Percentiles rank a stretch among this genome's conserved stretches.
phyloP scores from a whole-genome alignment of 768 basidiomycete genomes.

The Crucibulum laeve region DNA sequence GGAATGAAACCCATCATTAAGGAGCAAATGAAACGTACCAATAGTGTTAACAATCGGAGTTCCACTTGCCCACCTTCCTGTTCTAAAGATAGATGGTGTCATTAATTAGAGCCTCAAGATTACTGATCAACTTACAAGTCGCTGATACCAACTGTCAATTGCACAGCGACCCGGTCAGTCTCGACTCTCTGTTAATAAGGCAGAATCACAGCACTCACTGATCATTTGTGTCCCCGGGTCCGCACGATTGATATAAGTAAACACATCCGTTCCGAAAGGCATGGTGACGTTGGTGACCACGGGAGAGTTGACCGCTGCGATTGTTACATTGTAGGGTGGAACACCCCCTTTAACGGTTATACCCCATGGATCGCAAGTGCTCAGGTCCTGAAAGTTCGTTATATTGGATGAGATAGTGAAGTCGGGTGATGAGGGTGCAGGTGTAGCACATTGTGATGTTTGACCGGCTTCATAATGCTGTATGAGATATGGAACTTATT shows the following conservation, averaged over 20 bases:
- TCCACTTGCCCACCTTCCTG: slow-evolving; percentile 22
- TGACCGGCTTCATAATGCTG: slow-evolving; percentile 19
- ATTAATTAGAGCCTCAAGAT: not conserved
- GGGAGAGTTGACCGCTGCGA: slow-evolving; percentile 26
- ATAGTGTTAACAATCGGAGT: slow-evolving; percentile 14
- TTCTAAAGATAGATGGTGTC: slow-evolving; percentile 16
- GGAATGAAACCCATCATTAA: not conserved
- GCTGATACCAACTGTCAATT: slow-evolving; percentile 26
- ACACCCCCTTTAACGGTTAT: slow-evolving; percentile 32
- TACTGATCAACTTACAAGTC: slow-evolving; percentile 33
- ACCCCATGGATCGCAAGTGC: slow-evolving; percentile 38
- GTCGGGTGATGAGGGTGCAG: slow-evolving; percentile 12
- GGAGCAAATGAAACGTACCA: slow-evolving; percentile 5
- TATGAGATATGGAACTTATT: not conserved
- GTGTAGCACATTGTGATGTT: slow-evolving; percentile 25
- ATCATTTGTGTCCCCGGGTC: slow-evolving; percentile 26
- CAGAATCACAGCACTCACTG: slow-evolving; percentile 23
- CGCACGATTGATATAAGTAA: slow-evolving; percentile 33
- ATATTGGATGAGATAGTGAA: slow-evolving; percentile 32
- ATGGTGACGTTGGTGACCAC: slow-evolving; percentile 33
- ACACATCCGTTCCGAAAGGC: slow-evolving; percentile 22
- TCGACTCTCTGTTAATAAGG: not conserved
- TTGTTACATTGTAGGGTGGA: slow-evolving; percentile 33
- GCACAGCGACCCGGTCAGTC: slow-evolving; percentile 4
- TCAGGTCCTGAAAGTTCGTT: slow-evolving; percentile 22